These are phyloP conservation scores for Clavispora fructus DNA, from an alignment of 805 yeast species.

Conservation along the genomic window DNA sequence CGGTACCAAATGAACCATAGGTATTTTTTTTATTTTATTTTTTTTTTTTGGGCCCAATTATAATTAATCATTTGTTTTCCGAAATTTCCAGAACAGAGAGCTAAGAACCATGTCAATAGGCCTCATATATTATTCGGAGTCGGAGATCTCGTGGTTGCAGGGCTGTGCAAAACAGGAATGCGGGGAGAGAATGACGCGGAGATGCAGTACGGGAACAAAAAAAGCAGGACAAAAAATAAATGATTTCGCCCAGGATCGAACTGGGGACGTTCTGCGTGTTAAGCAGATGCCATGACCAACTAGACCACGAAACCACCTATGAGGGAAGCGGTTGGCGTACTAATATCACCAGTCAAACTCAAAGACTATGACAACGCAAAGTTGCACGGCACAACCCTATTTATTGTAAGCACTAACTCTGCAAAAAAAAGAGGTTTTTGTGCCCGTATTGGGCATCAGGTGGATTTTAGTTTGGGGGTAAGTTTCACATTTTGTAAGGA, in stretches of 20 bases:
- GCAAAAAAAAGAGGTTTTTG: too few relatives aligned
- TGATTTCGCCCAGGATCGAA: slow-evolving; percentile 99
- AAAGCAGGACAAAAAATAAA: slow-evolving; percentile 5
- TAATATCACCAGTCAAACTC: too few relatives aligned
- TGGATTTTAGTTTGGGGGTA: too few relatives aligned
- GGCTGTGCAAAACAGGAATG: background rate
- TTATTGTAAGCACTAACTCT: too few relatives aligned
- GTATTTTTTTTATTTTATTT: too few relatives aligned
- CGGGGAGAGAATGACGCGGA: background rate
- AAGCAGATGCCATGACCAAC: slow-evolving; percentile 99
- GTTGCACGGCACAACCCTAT: too few relatives aligned
- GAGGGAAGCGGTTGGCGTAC: background rate
- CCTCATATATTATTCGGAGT: background rate
- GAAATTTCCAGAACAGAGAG: background rate
- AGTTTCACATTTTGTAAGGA: too few relatives aligned
- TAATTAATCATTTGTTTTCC: too few relatives aligned
- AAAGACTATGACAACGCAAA: too few relatives aligned
- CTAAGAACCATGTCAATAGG: background rate
- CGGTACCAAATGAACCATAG: too few relatives aligned
- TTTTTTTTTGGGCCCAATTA: too few relatives aligned
- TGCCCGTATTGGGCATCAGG: too few relatives aligned
- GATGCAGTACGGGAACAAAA: background rate
- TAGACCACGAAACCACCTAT: slow-evolving; percentile 67
- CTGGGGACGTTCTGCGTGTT: slow-evolving; percentile 99
- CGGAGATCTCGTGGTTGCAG: background rate